Conservation (phyloP, 1,284 basidiomycete species). For the Naganishia sp. region DNA sequence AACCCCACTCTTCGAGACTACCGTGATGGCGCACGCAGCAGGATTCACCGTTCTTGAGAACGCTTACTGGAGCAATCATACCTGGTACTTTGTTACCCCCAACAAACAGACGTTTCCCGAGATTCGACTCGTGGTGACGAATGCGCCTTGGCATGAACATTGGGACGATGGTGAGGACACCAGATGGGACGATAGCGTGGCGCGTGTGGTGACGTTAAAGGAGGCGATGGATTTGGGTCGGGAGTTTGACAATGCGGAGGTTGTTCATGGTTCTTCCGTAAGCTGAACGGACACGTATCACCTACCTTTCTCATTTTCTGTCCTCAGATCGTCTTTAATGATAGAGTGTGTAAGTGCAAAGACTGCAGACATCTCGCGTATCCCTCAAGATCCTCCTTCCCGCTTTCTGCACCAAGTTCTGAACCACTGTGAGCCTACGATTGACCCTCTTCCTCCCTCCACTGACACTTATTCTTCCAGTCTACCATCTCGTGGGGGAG, state of each 20-base stretch:
- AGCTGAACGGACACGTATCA: background rate
- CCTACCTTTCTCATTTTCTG: too few relatives aligned
- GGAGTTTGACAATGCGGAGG: background rate
- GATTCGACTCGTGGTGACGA: conserved; percentile 54
- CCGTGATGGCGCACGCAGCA: conserved; percentile 37
- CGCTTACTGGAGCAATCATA: conserved; percentile 44
- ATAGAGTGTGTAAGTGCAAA: conserved; percentile 7
- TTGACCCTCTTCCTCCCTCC: too few relatives aligned
- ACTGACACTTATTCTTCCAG: conserved; percentile 16
- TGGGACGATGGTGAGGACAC: background rate
- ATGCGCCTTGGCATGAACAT: background rate
- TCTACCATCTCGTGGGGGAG: conserved; percentile 47
- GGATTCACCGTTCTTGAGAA: conserved; percentile 41
- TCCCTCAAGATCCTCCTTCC: too few relatives aligned
- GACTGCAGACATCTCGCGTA: too few relatives aligned
- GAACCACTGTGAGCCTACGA: conserved; percentile 7
- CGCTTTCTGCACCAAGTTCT: background rate
- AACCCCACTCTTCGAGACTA: too few relatives aligned
- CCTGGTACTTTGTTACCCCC: conserved; percentile 40
- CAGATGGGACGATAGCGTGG: background rate
- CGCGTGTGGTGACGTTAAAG: conserved; percentile 1
- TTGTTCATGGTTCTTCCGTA: conserved; percentile 11
- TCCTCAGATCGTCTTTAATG: conserved; percentile 13
- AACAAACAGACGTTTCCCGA: conserved; percentile 62
- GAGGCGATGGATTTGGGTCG: conserved; percentile 5